Evolutionary conservation across 495 filamentous ascomycete genomes (phyloP).

Genomic region (Xylaria bambusicola): DNA sequence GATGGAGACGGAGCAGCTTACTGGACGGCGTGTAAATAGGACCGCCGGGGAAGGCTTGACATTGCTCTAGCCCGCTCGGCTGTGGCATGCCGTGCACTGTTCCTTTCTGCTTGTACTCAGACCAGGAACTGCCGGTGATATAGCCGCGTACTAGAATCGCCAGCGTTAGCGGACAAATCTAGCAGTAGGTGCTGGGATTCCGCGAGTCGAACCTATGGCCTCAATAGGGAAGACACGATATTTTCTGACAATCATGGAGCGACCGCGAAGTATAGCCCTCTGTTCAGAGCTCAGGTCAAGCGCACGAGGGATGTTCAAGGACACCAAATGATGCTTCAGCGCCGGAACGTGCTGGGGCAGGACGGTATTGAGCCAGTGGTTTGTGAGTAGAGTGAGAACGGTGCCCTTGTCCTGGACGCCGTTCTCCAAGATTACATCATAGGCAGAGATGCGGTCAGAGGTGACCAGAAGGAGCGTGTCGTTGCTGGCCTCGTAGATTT

Average conservation of each 20-base stretch:
- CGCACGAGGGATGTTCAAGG: slow-evolving; percentile 63
- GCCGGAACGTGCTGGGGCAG: slow-evolving; percentile 65
- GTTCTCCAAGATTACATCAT: slow-evolving; percentile 90
- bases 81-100: slow-evolving; percentile 81
- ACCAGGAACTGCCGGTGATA: slow-evolving; percentile 91
- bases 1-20: not conserved
- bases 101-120: slow-evolving; percentile 66
- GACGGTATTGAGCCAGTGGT: slow-evolving; percentile 76
- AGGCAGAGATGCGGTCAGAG: slow-evolving; percentile 90
- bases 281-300: slow-evolving; percentile 45
- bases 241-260: slow-evolving; percentile 81
- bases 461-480: slow-evolving; percentile 84
- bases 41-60: slow-evolving; percentile 65
- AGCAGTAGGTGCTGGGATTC: not conserved
- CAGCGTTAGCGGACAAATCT: not conserved
- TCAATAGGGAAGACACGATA: slow-evolving; percentile 85
- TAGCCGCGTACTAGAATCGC: slow-evolving; percentile 78
- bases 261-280: slow-evolving; percentile 57
- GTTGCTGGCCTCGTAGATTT: slow-evolving; percentile 75
- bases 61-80: slow-evolving; percentile 67
- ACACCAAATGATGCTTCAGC: slow-evolving; percentile 76
- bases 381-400: slow-evolving; percentile 80
- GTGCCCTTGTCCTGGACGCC: slow-evolving; percentile 83
- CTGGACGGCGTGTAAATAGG: slow-evolving; percentile 70
- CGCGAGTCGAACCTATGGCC: slow-evolving; percentile 45